Percentiles rank a stretch among this genome's conserved stretches.
phyloP scores from a whole-genome alignment of 805 yeast species.

The Yamadazyma sp. region DNA sequence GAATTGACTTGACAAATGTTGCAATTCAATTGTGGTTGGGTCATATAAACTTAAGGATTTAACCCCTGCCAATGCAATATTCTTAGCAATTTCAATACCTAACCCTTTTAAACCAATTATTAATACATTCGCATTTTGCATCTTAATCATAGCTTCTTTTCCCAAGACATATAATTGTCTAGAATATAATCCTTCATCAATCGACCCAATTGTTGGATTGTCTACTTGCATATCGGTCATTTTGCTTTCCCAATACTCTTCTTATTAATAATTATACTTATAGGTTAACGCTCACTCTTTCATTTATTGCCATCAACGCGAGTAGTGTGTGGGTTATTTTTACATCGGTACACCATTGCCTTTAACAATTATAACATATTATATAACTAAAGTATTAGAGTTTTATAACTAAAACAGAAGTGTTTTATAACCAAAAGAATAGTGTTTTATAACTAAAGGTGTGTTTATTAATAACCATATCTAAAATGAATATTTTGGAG shows the following conservation, averaged over 20 bases:
- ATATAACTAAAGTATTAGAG: no score
- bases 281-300: slow-evolving; percentile 3
- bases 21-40: slow-evolving; percentile 61
- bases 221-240: slow-evolving; percentile 39
- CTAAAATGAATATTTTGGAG: slow-evolving; percentile 55
- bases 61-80: slow-evolving; percentile 95
- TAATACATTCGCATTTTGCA: slow-evolving; percentile 92
- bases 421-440: no score
- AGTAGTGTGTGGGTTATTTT: not conserved
- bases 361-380: no score
- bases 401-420: no score
- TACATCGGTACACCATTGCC: not conserved
- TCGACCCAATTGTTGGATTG: slow-evolving; percentile 42
- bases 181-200: slow-evolving; percentile 93
- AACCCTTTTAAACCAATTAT: slow-evolving; percentile 88
- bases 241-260: no score
- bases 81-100: slow-evolving; percentile 95
- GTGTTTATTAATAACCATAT: slow-evolving; percentile 38
- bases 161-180: slow-evolving; percentile 96
- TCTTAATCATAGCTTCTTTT: slow-evolving; percentile 95
- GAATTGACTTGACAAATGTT: slow-evolving; percentile 87
- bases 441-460: not conserved
- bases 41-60: slow-evolving; percentile 85
- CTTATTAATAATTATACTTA: no score
- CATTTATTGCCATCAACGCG: not conserved